phyloP scores from a whole-genome alignment of 805 yeast genomes.

The Debaryomyces prosopidis region DNA sequence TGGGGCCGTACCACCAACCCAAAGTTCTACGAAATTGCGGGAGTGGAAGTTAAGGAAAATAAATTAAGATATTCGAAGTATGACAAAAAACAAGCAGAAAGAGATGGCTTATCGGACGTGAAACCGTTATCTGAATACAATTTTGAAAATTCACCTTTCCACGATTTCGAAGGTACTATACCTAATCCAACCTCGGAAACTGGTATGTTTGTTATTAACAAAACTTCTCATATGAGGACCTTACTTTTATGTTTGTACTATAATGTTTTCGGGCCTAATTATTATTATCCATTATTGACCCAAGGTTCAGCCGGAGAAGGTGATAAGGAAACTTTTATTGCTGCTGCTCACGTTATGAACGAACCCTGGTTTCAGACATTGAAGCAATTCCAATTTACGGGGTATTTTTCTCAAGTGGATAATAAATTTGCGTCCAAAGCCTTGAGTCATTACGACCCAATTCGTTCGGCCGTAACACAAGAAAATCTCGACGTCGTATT shows the following conservation, averaged over 20 bases:
- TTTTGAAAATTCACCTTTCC: constrained; percentile 43
- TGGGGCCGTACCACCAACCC: constrained; percentile 73
- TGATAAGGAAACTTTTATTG: constrained; percentile 74
- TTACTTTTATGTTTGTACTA: constrained; percentile 62
- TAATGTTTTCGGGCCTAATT: constrained; percentile 63
- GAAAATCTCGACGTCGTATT: constrained; percentile 32
- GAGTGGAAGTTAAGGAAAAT: constrained; percentile 29
- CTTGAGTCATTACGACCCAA: constrained; percentile 43
- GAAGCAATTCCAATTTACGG: constrained; percentile 44
- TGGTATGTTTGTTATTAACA: constrained; percentile 67
- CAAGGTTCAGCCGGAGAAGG: constrained; percentile 81
- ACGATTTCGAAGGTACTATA: constrained; percentile 61
- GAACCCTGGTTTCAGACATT: constrained; percentile 53
- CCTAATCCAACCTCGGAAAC: constrained; percentile 72
- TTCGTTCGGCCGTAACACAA: constrained; percentile 14
- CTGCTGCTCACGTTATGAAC: constrained; percentile 58
- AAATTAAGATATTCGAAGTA: constrained; percentile 34
- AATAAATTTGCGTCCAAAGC: constrained; percentile 34
- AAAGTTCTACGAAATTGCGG: constrained; percentile 55
- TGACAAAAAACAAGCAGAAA: constrained; percentile 35
- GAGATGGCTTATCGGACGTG: constrained; percentile 27
- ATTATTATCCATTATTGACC: constrained; percentile 65
- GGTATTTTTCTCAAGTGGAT: constrained; percentile 26
- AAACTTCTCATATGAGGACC: constrained; percentile 57
- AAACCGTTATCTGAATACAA: constrained; percentile 24